phyloP scores from a whole-genome alignment of 2,329 filamentous ascomycete species.

The Ascosphaera acerosa region DNA sequence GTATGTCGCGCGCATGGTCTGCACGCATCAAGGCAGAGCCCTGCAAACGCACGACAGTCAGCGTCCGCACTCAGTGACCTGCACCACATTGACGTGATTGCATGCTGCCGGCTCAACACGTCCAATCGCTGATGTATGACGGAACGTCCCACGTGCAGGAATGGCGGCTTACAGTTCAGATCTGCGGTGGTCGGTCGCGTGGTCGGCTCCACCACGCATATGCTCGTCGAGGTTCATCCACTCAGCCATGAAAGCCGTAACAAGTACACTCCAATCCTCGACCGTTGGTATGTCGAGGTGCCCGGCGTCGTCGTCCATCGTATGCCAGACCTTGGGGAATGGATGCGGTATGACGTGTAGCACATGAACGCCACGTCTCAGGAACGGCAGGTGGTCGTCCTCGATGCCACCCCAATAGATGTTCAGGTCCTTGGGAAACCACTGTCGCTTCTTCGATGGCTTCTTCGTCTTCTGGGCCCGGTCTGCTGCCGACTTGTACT shows the following conservation, averaged over 20 bases:
- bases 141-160: too few relatives aligned
- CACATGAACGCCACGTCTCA: slow-evolving; percentile 62
- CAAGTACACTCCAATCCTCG: slow-evolving; percentile 66
- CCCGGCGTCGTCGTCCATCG: slow-evolving; percentile 52
- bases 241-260: slow-evolving; percentile 65
- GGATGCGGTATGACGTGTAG: slow-evolving; percentile 56
- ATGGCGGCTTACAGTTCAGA: too few relatives aligned
- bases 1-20: too few relatives aligned
- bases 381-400: slow-evolving; percentile 85
- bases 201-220: too few relatives aligned
- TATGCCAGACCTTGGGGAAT: slow-evolving; percentile 47
- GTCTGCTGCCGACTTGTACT: slow-evolving; percentile 40
- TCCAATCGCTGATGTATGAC: too few relatives aligned
- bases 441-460: slow-evolving; percentile 20
- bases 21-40: too few relatives aligned
- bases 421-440: slow-evolving; percentile 40
- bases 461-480: slow-evolving; percentile 8
- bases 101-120: too few relatives aligned
- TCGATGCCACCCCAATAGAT: slow-evolving; percentile 28
- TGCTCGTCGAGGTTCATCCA: slow-evolving; percentile 78
- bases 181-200: too few relatives aligned
- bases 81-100: too few relatives aligned
- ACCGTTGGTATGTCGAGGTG: slow-evolving; percentile 60
- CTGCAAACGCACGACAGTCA: too few relatives aligned
- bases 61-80: too few relatives aligned